Base-by-base conservation (phyloP, 352 stramenopile genomes). In the Aphanomyces stellatus region DNA sequence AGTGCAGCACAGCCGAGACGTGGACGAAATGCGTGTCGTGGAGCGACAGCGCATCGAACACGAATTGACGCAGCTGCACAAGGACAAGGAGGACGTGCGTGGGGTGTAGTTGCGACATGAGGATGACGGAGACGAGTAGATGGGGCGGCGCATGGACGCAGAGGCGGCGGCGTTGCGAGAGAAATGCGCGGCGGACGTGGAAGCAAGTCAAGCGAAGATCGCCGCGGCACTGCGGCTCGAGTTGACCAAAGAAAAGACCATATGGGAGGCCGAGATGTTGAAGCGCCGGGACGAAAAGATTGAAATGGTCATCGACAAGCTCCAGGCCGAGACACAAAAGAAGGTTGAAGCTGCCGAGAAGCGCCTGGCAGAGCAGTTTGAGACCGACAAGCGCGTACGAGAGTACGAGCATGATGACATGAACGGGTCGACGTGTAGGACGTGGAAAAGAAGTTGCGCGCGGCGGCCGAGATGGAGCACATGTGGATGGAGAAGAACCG, bases 401-500 rank as follows among this genome's bases (percentile, higher is more conserved):
- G 1, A 40, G 1, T 40, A 22, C 0, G 27, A 31, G 30, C 27
- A 19, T 22, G 8, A 1, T 25, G 7, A 8, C 30, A 25, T 34
- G 4, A n/a, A 15, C 28, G 30, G 31, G 11, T 5, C 22, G 7
- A 33, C 33, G 68, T 74, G 46, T 69, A 75, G n/a, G 82, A 89
- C 30, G 85, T 73, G 65, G 79, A 89, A 66, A 79, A 81, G 53
- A 88, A 90, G 62, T 75, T 88, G 62, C 85, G 86, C 69, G 81
- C 89, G 64, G 87, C 81, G 19, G 82, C 73, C 65, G 81, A 93
- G 64, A 82, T 90, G n/a, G 82, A 91, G 25, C 72, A 71, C 33
- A 81, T 88, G n/a, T 92, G 84, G 84, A 90, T 92, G 81, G 84
- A 90, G 40, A 90, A 92, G 74, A 90, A 88, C 65, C 77, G 80